Percentiles rank a stretch among this genome's conserved stretches.
Evolutionary conservation across 345 rosid species (phyloP).

Genomic region (Jatropha curcas): DNA sequence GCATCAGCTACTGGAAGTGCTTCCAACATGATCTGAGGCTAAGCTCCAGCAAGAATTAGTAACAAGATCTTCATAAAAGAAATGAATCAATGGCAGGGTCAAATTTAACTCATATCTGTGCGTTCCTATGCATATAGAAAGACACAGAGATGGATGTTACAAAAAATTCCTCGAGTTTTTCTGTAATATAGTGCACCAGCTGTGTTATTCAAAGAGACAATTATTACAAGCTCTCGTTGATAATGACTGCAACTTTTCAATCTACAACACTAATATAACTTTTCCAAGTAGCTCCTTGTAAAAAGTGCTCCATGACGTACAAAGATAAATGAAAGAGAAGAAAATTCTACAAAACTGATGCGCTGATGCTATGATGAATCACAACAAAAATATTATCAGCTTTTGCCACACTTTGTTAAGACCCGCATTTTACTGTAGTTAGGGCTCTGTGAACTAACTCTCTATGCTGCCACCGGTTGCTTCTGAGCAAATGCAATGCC

Average conservation of each 20-base stretch:
- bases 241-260: slow-evolving; percentile 10
- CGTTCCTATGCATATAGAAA: background rate
- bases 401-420: background rate
- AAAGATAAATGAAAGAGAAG: slow-evolving; percentile 11
- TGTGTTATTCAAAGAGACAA: slow-evolving; percentile 27
- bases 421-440: background rate
- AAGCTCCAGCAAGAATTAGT: too few species aligned
- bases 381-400: slow-evolving; percentile 9
- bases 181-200: slow-evolving; percentile 14
- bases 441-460: background rate
- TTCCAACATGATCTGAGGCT: too few species aligned
- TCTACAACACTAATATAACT: slow-evolving; percentile 29
- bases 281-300: slow-evolving; percentile 8
- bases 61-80: too few species aligned
- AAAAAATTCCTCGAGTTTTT: background rate
- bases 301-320: background rate
- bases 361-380: slow-evolving; percentile 20
- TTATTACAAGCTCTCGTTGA: slow-evolving; percentile 16
- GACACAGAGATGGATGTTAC: background rate
- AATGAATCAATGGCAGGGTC: background rate
- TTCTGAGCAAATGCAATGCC: slow-evolving; percentile 75
- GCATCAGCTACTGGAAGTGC: too few species aligned
- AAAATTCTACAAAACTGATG: slow-evolving; percentile 38
- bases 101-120: background rate
- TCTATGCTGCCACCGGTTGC: slow-evolving; percentile 54